Evolutionary conservation across 345 rosid species (phyloP).

Genomic region (Eucalyptus camaldulensis): DNA sequence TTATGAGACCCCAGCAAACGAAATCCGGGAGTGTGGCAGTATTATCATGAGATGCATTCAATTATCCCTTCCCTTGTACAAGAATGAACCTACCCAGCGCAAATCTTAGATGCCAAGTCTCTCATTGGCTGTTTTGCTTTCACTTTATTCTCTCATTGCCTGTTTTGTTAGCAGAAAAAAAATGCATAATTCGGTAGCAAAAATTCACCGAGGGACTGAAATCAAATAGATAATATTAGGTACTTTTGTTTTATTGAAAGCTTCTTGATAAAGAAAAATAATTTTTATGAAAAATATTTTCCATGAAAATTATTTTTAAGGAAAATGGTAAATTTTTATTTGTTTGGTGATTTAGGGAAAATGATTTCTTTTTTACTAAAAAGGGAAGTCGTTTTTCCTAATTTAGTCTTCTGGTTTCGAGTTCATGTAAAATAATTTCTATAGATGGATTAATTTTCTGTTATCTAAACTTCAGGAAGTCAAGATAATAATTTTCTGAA

Average conservation of each 20-base stretch:
- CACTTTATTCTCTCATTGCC: not conserved
- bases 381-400: too few relatives aligned
- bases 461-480: too few relatives aligned
- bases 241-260: not conserved
- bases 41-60: not conserved
- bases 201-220: not conserved
- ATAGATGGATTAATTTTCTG: fast-evolving
- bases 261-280: too few relatives aligned
- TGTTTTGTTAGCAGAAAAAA: not conserved
- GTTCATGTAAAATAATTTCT: too few relatives aligned
- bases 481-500: not conserved
- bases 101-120: not conserved
- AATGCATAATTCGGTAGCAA: not conserved
- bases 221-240: not conserved
- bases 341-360: too few relatives aligned
- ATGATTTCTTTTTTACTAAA: too few relatives aligned
- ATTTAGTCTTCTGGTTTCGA: too few relatives aligned
- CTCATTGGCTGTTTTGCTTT: not conserved
- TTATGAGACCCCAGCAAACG: not conserved
- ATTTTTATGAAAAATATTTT: too few relatives aligned
- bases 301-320: too few relatives aligned
- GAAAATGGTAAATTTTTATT: too few relatives aligned
- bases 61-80: not conserved
- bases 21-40: not conserved
- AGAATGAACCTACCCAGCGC: not conserved